A percentile compares a stretch with the other conserved stretches of the same genome.
Evolutionary conservation across 2,329 filamentous ascomycete species (phyloP).

Genomic region (Paecilomyces dactylethromorphus): DNA sequence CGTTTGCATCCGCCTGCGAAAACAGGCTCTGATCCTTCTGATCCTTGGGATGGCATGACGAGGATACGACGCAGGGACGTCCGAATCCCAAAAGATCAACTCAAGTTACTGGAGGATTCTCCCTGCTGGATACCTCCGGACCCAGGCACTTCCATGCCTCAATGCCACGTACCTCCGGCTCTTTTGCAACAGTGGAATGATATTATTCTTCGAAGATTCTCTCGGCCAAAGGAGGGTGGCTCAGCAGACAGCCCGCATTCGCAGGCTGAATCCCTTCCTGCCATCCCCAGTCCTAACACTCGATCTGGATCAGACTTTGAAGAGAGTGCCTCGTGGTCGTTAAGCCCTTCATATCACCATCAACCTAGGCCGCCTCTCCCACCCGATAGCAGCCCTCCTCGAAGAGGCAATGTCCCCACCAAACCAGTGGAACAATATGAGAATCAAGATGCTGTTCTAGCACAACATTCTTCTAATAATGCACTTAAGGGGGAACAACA

Average conservation of each 20-base stretch:
- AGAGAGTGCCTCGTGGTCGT: constrained; percentile 14
- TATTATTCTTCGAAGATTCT: constrained; percentile 11
- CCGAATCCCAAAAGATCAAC: constrained; percentile 45
- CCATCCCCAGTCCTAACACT: constrained; percentile 5
- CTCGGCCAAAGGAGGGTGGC: neutral
- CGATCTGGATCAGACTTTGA: constrained; percentile 10
- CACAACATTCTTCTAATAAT: neutral
- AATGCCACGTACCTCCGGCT: constrained; percentile 27
- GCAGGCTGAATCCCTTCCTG: neutral
- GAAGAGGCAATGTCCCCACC: neutral
- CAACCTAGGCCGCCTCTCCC: constrained; percentile 13
- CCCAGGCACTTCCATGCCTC: constrained; percentile 17
- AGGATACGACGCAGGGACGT: constrained; percentile 38
- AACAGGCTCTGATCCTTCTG: constrained; percentile 1
- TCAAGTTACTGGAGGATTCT: constrained; percentile 39
- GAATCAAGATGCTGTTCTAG: neutral
- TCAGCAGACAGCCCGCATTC: neutral
- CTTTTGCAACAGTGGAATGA: constrained; percentile 32
- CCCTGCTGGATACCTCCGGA: constrained; percentile 35
- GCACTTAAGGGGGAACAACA: neutral
- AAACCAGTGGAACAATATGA: neutral
- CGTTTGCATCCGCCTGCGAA: constrained; percentile 6
- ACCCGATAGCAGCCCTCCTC: constrained; percentile 22
- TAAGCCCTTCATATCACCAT: constrained; percentile 9
- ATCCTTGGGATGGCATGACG: constrained; percentile 26